Conservation (phyloP, 2,329 filamentous ascomycete genomes). For the Beauveria sp. region DNA sequence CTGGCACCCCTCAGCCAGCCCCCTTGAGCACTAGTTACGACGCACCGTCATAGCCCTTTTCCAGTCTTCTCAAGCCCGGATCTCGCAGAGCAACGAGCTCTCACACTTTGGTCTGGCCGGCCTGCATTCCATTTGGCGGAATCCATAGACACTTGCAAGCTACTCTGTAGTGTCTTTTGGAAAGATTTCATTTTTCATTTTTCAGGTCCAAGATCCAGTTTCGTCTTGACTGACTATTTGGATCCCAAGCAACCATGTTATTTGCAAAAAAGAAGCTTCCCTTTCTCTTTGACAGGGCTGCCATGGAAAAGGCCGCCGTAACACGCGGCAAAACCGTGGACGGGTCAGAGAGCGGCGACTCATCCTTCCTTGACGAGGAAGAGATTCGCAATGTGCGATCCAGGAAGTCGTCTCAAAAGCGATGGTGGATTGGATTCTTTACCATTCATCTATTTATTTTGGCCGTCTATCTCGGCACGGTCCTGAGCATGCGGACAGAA, state of each 20-base stretch:
- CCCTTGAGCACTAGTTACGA: not conserved
- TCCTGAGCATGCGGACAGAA: not conserved
- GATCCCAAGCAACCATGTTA: not conserved
- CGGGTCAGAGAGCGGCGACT: conserved; percentile 7
- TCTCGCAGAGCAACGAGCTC: not conserved
- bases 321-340: not conserved
- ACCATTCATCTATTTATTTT: not conserved
- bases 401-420: not conserved
- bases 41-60: not conserved
- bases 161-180: too few relatives aligned
- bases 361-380: conserved; percentile 3
- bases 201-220: not conserved
- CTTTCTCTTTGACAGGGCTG: conserved; percentile 2
- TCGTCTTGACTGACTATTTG: not conserved
- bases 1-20: not conserved
- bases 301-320: not conserved
- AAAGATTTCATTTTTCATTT: too few relatives aligned
- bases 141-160: not conserved
- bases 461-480: not conserved
- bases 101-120: not conserved
- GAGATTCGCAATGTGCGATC: conserved; percentile 3
- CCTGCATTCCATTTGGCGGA: not conserved
- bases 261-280: conserved; percentile 3
- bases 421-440: conserved; percentile 8
- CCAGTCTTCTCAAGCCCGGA: not conserved